Evolutionary conservation across 2,329 filamentous ascomycete species (phyloP).

Genomic region (Paracamarosporium sp.): DNA sequence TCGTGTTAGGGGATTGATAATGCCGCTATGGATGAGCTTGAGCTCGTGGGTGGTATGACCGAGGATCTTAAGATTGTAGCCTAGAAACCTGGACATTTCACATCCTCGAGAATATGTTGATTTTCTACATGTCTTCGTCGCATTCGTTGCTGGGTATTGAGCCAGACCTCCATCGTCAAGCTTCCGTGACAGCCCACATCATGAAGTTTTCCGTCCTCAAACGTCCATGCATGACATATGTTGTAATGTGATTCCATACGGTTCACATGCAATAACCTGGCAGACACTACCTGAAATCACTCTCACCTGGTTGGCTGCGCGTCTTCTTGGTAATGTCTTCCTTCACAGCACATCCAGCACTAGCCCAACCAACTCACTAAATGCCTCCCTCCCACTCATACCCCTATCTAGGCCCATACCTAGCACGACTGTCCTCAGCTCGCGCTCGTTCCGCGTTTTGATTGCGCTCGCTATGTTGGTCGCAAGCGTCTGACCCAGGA

Average conservation of each 20-base stretch:
- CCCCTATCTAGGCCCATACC: constrained; percentile 62
- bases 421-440: constrained; percentile 65
- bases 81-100: constrained; percentile 47
- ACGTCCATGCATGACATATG: background rate
- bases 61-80: constrained; percentile 48
- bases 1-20: constrained; percentile 45
- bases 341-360: constrained; percentile 46
- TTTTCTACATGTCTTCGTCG: constrained; percentile 2
- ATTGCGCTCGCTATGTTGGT: constrained; percentile 87
- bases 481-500: constrained; percentile 84
- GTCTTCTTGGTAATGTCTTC: background rate
- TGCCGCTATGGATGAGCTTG: constrained; percentile 46
- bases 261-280: background rate
- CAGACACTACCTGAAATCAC: background rate
- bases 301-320: background rate
- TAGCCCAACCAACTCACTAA: constrained; percentile 52
- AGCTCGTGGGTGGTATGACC: constrained; percentile 38
- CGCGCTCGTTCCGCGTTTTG: constrained; percentile 70
- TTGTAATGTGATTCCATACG: background rate
- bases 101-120: constrained; percentile 32
- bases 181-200: background rate
- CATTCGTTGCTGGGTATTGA: background rate
- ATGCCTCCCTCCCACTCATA: constrained; percentile 57
- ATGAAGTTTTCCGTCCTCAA: too few species aligned
- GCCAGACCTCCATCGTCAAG: background rate